These are phyloP conservation scores for Quaeritorhiza haematococci DNA, from an alignment of 371 early-diverging fungal species.

Conservation along the genomic window DNA sequence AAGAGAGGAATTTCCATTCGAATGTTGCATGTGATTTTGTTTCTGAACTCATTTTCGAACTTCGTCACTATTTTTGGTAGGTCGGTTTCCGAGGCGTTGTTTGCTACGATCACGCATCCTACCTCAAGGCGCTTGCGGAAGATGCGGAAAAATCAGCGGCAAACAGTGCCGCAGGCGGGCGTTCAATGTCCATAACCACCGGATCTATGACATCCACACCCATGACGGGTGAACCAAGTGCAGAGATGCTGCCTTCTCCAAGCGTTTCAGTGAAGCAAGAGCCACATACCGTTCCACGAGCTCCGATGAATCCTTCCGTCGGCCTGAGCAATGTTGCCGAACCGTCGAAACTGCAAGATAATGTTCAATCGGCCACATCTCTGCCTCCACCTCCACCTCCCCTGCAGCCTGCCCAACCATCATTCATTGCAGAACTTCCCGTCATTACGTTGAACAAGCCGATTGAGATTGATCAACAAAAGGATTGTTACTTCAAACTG, in stretches of 20 bases:
- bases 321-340: too few species aligned
- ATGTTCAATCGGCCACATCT: too few species aligned
- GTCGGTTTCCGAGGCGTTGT: slow-evolving; percentile 52
- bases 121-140: background rate
- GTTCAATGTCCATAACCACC: too few species aligned
- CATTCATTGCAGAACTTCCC: slow-evolving; percentile 27
- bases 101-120: slow-evolving; percentile 26
- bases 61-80: too few species aligned
- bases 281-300: background rate
- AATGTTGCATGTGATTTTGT: too few species aligned
- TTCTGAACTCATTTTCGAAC: too few species aligned
- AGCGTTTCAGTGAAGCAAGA: background rate
- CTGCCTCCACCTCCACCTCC: slow-evolving; percentile 5
- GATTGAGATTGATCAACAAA: slow-evolving; percentile 30
- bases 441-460: slow-evolving; percentile 35
- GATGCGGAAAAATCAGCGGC: background rate
- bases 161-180: too few species aligned
- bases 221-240: too few species aligned
- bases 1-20: too few species aligned
- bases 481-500: slow-evolving; percentile 44
- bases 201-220: too few species aligned
- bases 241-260: background rate
- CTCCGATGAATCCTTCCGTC: too few species aligned
- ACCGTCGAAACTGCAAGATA: too few species aligned
- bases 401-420: slow-evolving; percentile 3